phyloP scores from a whole-genome alignment of 2,329 filamentous ascomycete genomes.

The Alternaria sp. region DNA sequence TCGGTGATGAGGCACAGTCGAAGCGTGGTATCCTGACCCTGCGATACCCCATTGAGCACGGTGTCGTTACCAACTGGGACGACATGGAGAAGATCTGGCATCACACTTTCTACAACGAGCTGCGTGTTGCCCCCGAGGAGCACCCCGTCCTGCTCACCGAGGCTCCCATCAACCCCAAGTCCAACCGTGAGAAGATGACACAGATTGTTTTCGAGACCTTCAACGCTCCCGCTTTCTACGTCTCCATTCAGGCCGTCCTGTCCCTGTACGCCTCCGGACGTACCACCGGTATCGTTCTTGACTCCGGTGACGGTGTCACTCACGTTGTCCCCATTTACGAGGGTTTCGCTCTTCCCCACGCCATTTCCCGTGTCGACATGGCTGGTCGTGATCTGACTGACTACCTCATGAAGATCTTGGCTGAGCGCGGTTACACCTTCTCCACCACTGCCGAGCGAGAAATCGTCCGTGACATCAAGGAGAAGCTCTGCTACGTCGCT shows the following conservation, averaged over 20 bases:
- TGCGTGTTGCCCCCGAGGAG: slow-evolving; percentile 99
- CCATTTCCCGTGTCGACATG: slow-evolving; percentile 99
- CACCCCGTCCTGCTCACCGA: slow-evolving; percentile 99
- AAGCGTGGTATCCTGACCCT: slow-evolving; percentile 99
- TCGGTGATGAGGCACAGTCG: slow-evolving; percentile 99
- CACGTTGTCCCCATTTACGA: slow-evolving; percentile 99
- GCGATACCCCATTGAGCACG: slow-evolving; percentile 99
- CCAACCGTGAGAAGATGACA: slow-evolving; percentile 99
- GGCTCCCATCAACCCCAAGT: slow-evolving; percentile 99
- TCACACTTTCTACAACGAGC: slow-evolving; percentile 99
- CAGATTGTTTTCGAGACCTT: slow-evolving; percentile 99
- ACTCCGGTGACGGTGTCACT: slow-evolving; percentile 99
- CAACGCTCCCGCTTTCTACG: slow-evolving; percentile 99
- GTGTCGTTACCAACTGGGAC: slow-evolving; percentile 99
- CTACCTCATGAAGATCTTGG: slow-evolving; percentile 99
- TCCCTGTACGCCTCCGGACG: slow-evolving; percentile 99
- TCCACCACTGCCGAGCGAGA: slow-evolving; percentile 99
- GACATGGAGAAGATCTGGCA: slow-evolving; percentile 99
- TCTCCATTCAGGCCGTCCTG: slow-evolving; percentile 99
- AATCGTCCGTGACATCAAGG: slow-evolving; percentile 99
- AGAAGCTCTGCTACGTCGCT: slow-evolving; percentile 99
- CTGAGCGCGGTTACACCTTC: slow-evolving; percentile 99
- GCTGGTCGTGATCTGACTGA: slow-evolving; percentile 99
- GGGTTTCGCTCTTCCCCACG: slow-evolving; percentile 99
- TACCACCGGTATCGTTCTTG: slow-evolving; percentile 99